phyloP scores from a whole-genome alignment of 352 stramenopile genomes.

The Pythium chondricola region DNA sequence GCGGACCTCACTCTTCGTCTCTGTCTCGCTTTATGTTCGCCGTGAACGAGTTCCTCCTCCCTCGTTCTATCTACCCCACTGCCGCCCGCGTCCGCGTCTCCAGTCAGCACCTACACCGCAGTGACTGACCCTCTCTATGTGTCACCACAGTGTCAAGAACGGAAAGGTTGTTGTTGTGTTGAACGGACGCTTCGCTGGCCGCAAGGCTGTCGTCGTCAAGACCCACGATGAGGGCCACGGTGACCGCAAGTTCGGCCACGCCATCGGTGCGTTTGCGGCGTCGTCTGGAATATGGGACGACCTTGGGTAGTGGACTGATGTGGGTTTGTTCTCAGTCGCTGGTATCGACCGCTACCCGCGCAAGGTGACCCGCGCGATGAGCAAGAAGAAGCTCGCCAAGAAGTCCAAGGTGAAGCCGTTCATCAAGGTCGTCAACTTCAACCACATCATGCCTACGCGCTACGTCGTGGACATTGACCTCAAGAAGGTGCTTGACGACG shows the following conservation, averaged over 20 bases:
- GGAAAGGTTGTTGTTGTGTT: constrained; percentile 99
- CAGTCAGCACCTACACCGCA: no score
- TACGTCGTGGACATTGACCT: constrained; percentile 99
- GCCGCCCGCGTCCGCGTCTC: no score
- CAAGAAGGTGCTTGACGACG: constrained; percentile 96
- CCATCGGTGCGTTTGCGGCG: constrained; percentile 66
- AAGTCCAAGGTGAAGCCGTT: constrained; percentile 98
- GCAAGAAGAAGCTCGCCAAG: constrained; percentile 97
- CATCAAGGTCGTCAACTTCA: constrained; percentile 99
- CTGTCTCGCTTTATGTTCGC: no score
- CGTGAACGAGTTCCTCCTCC: no score
- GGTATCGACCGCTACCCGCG: constrained; percentile 94
- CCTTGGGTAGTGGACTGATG: neutral
- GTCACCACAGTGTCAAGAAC: constrained; percentile 88
- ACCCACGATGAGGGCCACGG: constrained; percentile 95
- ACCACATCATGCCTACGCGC: constrained; percentile 99
- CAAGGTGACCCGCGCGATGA: constrained; percentile 97
- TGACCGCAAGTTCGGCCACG: constrained; percentile 97
- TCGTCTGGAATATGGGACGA: neutral
- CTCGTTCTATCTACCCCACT: no score
- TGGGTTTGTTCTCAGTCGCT: constrained; percentile 59
- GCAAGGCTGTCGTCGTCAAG: constrained; percentile 99
- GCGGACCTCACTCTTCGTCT: no score
- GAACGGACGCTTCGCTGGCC: constrained; percentile 97
- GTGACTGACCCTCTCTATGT: constrained; percentile 9